phyloP scores from a whole-genome alignment of 345 rosid species.

The Crucihimalaya himalaica region DNA sequence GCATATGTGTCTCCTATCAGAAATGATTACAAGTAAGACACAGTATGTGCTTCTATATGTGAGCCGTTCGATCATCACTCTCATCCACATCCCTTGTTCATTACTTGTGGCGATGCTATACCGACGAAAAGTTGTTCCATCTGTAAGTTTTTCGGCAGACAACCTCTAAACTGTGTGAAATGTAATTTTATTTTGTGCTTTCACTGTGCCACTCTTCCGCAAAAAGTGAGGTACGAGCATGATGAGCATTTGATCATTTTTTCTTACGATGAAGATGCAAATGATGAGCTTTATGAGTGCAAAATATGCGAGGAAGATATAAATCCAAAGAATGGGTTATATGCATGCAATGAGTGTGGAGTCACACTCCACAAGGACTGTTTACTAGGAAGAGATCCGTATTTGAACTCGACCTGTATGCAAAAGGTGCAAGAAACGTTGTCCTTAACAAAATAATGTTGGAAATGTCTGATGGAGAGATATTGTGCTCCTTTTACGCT shows the following conservation, averaged over 20 bases:
- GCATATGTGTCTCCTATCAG: too few species aligned
- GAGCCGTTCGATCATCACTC: neutral
- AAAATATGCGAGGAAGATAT: conserved; percentile 1
- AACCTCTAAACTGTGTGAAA: too few species aligned
- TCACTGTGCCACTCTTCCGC: too few species aligned
- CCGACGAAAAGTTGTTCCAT: too few species aligned
- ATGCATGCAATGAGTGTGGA: conserved; percentile 16
- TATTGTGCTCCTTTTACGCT: too few species aligned
- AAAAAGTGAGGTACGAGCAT: neutral
- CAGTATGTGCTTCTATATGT: conserved; percentile 5
- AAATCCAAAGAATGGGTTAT: neutral
- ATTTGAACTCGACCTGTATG: conserved; percentile 12
- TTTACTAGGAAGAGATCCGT: neutral
- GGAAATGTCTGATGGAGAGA: too few species aligned
- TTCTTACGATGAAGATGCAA: neutral
- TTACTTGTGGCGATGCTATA: neutral
- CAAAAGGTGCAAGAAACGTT: neutral
- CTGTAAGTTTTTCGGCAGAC: too few species aligned
- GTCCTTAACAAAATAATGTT: neutral
- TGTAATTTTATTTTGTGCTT: too few species aligned
- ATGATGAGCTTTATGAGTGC: neutral
- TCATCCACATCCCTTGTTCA: conserved; percentile 10
- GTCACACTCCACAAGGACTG: neutral
- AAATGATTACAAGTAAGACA: too few species aligned
- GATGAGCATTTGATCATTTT: conserved; percentile 1